A percentile compares a stretch with the other conserved stretches of the same genome.
Evolutionary conservation across 1,284 basidiomycete species (phyloP).

Genomic region (Schizopora paradoxa): DNA sequence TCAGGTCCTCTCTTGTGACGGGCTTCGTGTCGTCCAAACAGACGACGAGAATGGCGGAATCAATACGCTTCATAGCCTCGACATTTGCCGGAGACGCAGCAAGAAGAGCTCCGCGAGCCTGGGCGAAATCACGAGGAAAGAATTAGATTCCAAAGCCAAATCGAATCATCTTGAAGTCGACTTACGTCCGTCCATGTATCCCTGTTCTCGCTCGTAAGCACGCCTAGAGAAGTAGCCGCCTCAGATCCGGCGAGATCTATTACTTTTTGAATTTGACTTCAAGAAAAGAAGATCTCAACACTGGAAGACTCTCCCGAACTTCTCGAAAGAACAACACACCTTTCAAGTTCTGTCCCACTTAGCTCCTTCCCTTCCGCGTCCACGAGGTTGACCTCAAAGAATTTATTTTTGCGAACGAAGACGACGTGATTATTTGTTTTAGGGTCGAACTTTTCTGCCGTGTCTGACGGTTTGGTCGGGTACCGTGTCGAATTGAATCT

Average conservation of each 20-base stretch:
- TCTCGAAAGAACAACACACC: constrained; percentile 33
- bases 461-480: constrained; percentile 81
- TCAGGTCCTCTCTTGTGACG: constrained; percentile 76
- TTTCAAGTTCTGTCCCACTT: constrained; percentile 75
- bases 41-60: constrained; percentile 86
- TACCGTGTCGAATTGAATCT: constrained; percentile 90
- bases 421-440: constrained; percentile 81
- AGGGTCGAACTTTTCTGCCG: constrained; percentile 78
- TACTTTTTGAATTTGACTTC: constrained; percentile 75
- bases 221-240: constrained; percentile 64
- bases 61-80: constrained; percentile 73
- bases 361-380: constrained; percentile 60
- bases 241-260: constrained; percentile 61
- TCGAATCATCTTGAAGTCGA: too few species aligned
- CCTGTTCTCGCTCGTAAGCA: constrained; percentile 83
- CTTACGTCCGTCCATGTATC: constrained; percentile 84
- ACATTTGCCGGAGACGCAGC: constrained; percentile 63
- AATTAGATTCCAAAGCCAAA: not conserved
- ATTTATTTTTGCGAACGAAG: constrained; percentile 88
- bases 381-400: constrained; percentile 74
- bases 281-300: constrained; percentile 14
- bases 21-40: constrained; percentile 81
- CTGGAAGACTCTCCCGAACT: not conserved
- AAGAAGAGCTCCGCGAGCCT: constrained; percentile 66
- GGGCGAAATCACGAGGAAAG: not conserved